Evolutionary conservation across 1,139 yeast genomes (phyloP).

Genomic region (Yamadazyma atmosphaerica): DNA sequence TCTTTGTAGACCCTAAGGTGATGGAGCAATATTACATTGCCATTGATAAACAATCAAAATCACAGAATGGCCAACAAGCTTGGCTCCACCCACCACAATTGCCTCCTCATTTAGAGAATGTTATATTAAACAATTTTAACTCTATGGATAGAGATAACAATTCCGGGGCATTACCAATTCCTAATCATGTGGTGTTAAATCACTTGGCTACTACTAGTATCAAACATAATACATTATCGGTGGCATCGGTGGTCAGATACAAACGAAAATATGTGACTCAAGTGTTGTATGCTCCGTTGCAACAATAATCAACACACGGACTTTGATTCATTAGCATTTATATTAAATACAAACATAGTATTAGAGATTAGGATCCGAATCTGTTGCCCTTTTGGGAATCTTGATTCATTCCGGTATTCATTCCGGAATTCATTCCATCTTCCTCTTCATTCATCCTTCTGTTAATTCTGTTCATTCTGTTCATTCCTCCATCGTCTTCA

Average conservation of each 20-base stretch:
- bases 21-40: constrained; percentile 68
- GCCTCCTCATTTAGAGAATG: constrained; percentile 52
- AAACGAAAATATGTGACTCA: constrained; percentile 51
- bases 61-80: constrained; percentile 64
- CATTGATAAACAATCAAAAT: constrained; percentile 66
- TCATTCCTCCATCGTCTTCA: constrained; percentile 4
- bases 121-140: constrained; percentile 47
- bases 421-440: too few species aligned
- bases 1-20: constrained; percentile 74
- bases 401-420: too few species aligned
- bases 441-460: too few species aligned
- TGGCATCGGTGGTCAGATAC: constrained; percentile 49
- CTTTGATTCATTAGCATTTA: not conserved
- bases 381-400: too few species aligned
- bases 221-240: constrained; percentile 50
- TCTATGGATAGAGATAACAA: constrained; percentile 48
- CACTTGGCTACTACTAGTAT: constrained; percentile 52
- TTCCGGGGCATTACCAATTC: constrained; percentile 51
- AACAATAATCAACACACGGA: constrained; percentile 24
- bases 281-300: constrained; percentile 50
- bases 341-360: not conserved
- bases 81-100: constrained; percentile 64
- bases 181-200: constrained; percentile 48
- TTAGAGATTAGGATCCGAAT: too few species aligned
- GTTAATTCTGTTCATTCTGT: too few species aligned